Conservation (phyloP, 768 basidiomycete species). For the Serendipita sp. region DNA sequence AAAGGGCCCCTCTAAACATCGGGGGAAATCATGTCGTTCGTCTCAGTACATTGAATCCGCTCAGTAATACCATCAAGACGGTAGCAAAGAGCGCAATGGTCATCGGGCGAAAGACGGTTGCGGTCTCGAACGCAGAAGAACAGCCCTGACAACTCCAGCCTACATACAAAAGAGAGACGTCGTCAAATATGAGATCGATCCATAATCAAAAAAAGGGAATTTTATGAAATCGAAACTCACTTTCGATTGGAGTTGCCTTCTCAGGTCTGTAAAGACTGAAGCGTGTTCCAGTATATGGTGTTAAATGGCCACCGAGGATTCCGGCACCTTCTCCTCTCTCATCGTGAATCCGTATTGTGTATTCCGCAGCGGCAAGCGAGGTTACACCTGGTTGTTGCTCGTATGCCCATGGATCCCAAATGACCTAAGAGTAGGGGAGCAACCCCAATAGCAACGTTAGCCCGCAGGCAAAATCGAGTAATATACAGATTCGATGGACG, state of each 20-base stretch:
- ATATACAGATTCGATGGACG: background rate
- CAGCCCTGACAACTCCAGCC: constrained; percentile 26
- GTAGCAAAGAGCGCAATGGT: constrained; percentile 27
- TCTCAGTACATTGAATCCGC: constrained; percentile 44
- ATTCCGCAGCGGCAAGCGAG: constrained; percentile 59
- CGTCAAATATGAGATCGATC: background rate
- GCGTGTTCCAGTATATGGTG: constrained; percentile 47
- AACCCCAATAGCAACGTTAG: background rate
- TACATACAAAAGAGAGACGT: background rate
- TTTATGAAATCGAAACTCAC: constrained; percentile 18
- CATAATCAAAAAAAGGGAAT: background rate
- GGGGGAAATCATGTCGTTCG: constrained; percentile 5
- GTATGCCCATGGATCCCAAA: constrained; percentile 70
- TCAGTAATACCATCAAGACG: constrained; percentile 45
- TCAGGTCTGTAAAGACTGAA: constrained; percentile 79
- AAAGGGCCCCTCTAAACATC: too few species aligned
- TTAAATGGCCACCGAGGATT: constrained; percentile 44
- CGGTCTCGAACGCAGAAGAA: constrained; percentile 15
- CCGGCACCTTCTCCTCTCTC: constrained; percentile 54
- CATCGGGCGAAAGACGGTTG: constrained; percentile 16
- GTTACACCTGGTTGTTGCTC: constrained; percentile 42
- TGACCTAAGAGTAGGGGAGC: constrained; percentile 21
- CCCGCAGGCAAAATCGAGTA: background rate
- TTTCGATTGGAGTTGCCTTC: constrained; percentile 45
- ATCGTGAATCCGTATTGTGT: constrained; percentile 67